These are phyloP conservation scores for Sphagnum tenellum DNA, from an alignment of 225 moss, liverwort and hornwort genomes.

Conservation along the genomic window DNA sequence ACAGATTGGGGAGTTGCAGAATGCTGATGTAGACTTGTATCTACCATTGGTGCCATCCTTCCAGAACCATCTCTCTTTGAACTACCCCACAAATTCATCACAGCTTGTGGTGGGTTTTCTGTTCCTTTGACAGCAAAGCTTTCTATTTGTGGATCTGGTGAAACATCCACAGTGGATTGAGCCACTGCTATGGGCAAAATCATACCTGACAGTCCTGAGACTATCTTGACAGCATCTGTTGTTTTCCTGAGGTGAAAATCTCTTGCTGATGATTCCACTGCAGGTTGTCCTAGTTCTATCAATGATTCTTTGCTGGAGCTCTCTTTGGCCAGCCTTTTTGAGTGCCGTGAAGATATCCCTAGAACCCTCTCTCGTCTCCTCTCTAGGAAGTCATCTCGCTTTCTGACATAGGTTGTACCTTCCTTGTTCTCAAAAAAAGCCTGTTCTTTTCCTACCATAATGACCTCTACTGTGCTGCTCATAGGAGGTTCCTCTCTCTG, in stretches of 20 bases:
- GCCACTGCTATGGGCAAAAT: too few relatives aligned
- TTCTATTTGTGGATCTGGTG: background rate
- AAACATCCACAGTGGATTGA: too few relatives aligned
- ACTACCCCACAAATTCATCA: slow-evolving; percentile 6
- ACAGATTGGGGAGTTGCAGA: slow-evolving; percentile 9
- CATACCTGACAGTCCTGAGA: too few relatives aligned
- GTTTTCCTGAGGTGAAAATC: slow-evolving; percentile 6
- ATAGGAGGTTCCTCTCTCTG: slow-evolving; percentile 16
- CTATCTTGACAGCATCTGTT: background rate
- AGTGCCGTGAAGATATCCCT: slow-evolving; percentile 12
- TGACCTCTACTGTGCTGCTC: slow-evolving; percentile 10
- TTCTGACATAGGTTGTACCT: too few relatives aligned
- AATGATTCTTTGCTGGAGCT: slow-evolving; percentile 2
- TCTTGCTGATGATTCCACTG: slow-evolving; percentile 9
- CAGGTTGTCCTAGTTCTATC: slow-evolving; percentile 11
- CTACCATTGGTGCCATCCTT: slow-evolving; percentile 2
- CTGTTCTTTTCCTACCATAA: background rate
- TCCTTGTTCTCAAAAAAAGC: too few relatives aligned
- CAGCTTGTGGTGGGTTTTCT: slow-evolving; percentile 9
- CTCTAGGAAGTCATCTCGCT: slow-evolving; percentile 2
- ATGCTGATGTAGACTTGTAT: background rate
- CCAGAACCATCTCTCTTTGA: slow-evolving; percentile 8
- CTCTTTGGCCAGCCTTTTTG: slow-evolving; percentile 18
- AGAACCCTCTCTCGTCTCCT: slow-evolving; percentile 10
- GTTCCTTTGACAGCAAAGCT: background rate